These are phyloP conservation scores for Penicillium sclerotigenum DNA, from an alignment of 2,329 filamentous ascomycete species.

Conservation along the genomic window DNA sequence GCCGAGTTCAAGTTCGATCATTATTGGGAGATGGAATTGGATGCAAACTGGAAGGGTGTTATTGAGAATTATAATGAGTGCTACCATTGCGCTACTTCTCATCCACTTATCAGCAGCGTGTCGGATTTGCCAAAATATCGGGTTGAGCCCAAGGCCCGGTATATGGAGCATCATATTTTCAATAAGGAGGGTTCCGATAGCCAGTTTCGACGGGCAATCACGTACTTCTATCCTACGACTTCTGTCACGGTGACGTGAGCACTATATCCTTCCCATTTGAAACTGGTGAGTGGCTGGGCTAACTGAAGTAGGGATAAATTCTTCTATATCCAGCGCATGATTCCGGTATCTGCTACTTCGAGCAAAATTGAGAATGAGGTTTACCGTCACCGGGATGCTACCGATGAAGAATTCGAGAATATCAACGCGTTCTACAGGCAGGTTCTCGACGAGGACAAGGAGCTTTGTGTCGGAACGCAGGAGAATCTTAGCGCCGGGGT, in stretches of 20 bases:
- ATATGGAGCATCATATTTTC: slow-evolving; percentile 52
- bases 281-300: background rate
- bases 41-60: slow-evolving; percentile 26
- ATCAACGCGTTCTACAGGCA: slow-evolving; percentile 61
- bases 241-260: slow-evolving; percentile 34
- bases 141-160: slow-evolving; percentile 49
- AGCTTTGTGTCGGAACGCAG: slow-evolving; percentile 57
- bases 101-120: slow-evolving; percentile 34
- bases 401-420: slow-evolving; percentile 55
- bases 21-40: slow-evolving; percentile 24
- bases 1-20: slow-evolving; percentile 24
- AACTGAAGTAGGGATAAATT: slow-evolving; percentile 45
- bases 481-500: slow-evolving; percentile 59
- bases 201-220: slow-evolving; percentile 41
- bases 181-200: slow-evolving; percentile 48
- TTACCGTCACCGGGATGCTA: slow-evolving; percentile 58
- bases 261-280: background rate
- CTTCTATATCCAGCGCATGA: slow-evolving; percentile 62
- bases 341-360: slow-evolving; percentile 52
- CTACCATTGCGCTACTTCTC: slow-evolving; percentile 27
- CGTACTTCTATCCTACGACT: slow-evolving; percentile 30
- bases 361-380: slow-evolving; percentile 61
- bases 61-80: slow-evolving; percentile 30
- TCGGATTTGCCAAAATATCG: slow-evolving; percentile 56
- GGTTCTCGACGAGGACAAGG: slow-evolving; percentile 62